Base-by-base conservation (phyloP, 768 basidiomycete genomes). In the Daedalea quercina region DNA sequence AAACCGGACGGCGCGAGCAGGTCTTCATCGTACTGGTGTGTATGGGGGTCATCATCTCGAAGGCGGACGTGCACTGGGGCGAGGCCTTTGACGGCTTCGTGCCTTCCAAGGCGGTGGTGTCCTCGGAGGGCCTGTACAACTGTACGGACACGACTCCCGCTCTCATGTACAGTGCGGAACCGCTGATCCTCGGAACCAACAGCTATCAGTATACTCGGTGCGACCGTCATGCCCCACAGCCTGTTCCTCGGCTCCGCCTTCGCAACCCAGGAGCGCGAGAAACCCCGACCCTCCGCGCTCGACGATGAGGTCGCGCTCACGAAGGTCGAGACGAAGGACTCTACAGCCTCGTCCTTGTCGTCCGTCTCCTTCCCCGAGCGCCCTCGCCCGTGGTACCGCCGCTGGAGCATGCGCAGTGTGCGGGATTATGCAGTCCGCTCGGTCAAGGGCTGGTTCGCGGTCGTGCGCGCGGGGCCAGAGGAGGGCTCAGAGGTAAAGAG, bases 171-270 rank as follows among this genome's bases (percentile, higher is more conserved):
- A 63, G 25, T n/a, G 42, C 28, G 12, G 43, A 47, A 20, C 7
- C 41, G 19, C 34, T 51, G 44, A 22, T 23, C 50, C 23, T 11
- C 26, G 44, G 24, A 28, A n/a, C 12, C 47, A 54, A 40, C 55
- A 84, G 82, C 84, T 26, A 80, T 87, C 50, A 87, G 87, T 34
- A 83, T 90, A 47, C 63, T 88, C 1, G 85, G 87, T 26, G 90
- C 91, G 1, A 96, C 91, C 2, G 85, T 93, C 54, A 94, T 94
- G 93, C 93, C 93, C 0, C 93, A 94, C 66, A 86, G 85, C 54
- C 74, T 96, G n/a, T 93, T 89, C 73, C 75, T 96, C 15, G 94
- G 93, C 4, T 91, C 90, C 2, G 80, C 82, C 26, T 79, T 96
- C 3, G 85, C 91, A 2, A 92, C 90, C 0, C 88, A 93, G 64